These are phyloP conservation scores for Colletotrichum tofieldiae DNA, from an alignment of 2,329 filamentous ascomycete species.

Conservation along the genomic window DNA sequence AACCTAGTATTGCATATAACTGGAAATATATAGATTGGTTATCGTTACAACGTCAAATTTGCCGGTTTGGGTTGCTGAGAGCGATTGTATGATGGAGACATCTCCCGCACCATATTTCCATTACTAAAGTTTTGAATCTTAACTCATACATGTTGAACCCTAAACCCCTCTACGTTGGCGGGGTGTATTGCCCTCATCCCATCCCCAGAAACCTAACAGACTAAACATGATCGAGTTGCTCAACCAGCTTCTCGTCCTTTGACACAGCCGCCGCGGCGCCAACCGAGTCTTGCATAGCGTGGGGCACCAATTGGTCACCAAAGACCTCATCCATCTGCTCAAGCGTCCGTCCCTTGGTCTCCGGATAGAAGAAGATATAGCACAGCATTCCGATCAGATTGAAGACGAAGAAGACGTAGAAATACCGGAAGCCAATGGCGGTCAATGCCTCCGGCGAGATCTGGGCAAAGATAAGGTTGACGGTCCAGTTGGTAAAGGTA, in stretches of 20 bases:
- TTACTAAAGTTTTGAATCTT: no score
- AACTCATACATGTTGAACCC: no score
- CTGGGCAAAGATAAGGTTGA: constrained; percentile 63
- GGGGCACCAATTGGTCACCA: constrained; percentile 45
- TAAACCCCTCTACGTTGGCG: no score
- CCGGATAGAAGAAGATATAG: constrained; percentile 50
- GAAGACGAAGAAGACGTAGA: constrained; percentile 49
- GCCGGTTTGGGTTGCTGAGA: no score
- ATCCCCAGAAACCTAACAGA: fast-evolving
- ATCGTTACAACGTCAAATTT: no score
- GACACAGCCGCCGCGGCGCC: constrained; percentile 30
- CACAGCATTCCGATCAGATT: constrained; percentile 47
- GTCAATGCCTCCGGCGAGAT: constrained; percentile 62
- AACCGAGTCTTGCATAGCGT: constrained; percentile 37
- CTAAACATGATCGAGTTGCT: constrained; percentile 27
- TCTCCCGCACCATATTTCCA: no score
- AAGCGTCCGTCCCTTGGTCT: constrained; percentile 52
- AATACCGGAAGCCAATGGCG: constrained; percentile 63
- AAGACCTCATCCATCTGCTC: constrained; percentile 57
- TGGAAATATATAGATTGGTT: no score
- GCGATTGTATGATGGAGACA: no score
- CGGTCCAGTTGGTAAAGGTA: constrained; percentile 50
- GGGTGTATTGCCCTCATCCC: background rate
- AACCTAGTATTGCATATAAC: no score
- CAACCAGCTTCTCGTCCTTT: constrained; percentile 35